Evolutionary conservation across 257 asterid genomes (phyloP).

Genomic region (Solanum paucissectum): DNA sequence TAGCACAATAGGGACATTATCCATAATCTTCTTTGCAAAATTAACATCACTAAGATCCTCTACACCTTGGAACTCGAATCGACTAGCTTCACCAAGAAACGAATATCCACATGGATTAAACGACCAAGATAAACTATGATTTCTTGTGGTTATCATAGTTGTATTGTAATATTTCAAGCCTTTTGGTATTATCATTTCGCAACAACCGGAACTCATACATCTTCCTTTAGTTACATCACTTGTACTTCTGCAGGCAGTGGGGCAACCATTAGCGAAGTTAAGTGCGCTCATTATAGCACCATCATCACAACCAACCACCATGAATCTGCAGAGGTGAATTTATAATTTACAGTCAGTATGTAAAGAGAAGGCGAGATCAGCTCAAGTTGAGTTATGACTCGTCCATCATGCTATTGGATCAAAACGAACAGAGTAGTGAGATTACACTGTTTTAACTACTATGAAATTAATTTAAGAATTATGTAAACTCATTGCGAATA

Average conservation of each 20-base stretch:
- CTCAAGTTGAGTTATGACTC: no score
- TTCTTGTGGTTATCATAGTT: not conserved
- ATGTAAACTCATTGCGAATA: not conserved
- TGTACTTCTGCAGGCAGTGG: conserved; percentile 22
- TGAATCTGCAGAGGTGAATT: conserved; percentile 5
- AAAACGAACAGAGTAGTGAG: no score
- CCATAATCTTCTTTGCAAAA: conserved; percentile 14
- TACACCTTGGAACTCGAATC: conserved; percentile 36
- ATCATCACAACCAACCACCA: conserved; percentile 57
- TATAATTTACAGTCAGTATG: not conserved
- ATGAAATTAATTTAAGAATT: no score
- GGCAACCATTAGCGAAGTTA: conserved; percentile 40
- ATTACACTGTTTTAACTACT: no score
- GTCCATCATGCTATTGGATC: no score
- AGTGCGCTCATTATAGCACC: conserved; percentile 14
- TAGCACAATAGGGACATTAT: conserved; percentile 35
- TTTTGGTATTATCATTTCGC: conserved; percentile 49
- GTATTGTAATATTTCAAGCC: conserved; percentile 15
- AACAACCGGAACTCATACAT: conserved; percentile 62
- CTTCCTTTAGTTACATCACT: conserved; percentile 26
- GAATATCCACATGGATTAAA: conserved; percentile 53
- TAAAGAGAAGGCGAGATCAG: no score
- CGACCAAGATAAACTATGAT: conserved; percentile 22
- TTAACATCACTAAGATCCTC: conserved; percentile 36
- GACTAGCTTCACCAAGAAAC: conserved; percentile 42